Evolutionary conservation across 2,329 filamentous ascomycete species (phyloP), one percentile per base, ranked within the genome.

Genomic region (Pseudopithomyces maydicus): DNA sequence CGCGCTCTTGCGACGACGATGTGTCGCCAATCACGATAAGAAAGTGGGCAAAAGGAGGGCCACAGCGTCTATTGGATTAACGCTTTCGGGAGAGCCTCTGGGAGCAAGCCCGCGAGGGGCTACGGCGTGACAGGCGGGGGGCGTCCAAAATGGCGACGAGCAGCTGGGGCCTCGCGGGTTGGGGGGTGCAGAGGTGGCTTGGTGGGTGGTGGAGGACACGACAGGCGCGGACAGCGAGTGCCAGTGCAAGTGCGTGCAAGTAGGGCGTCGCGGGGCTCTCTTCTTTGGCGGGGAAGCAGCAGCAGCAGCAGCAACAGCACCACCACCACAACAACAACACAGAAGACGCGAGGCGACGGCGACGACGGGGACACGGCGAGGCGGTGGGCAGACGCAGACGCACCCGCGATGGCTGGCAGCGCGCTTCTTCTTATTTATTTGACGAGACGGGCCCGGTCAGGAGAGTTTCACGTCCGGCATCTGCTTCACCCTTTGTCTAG

Each of bases 11-110:
- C 63, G 69, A 71, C 66, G 64, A 62, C 57, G 62, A 62, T 63
- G 67, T 64, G 57, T 71, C 70, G 66, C 74, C 73, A 76, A 75
- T 75, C 71, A 75, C 66, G 62, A 64, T 61, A 54, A 62, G 54
- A 36, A 62, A 60, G 64, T 50, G 35, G 58, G 57, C 62, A 73
- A 50, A 59, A 60, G 56, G 57, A 66, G 63, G 63, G 72, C 70
- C 69, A 71, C 73, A 69, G 73, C 72, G 71, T 73, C 66, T 76
- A 75, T 74, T 74, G 73, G 69, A 64, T 72, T 72, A 64, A 65
- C 68, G 63, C 57, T 64, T 72, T 71, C 49, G 66, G 68, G 66
- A 59, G 58, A 52, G 54, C 35, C 62, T 62, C 52, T 57, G 58
- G n/a, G 29, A 54, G 53, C 57, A 61, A 54, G 56, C 53, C 56